Percentiles rank a stretch among this genome's conserved stretches.
These are phyloP conservation scores for Ceratobasidium sp. DNA, from an alignment of 1,284 basidiomycete species.

Conservation along the genomic window DNA sequence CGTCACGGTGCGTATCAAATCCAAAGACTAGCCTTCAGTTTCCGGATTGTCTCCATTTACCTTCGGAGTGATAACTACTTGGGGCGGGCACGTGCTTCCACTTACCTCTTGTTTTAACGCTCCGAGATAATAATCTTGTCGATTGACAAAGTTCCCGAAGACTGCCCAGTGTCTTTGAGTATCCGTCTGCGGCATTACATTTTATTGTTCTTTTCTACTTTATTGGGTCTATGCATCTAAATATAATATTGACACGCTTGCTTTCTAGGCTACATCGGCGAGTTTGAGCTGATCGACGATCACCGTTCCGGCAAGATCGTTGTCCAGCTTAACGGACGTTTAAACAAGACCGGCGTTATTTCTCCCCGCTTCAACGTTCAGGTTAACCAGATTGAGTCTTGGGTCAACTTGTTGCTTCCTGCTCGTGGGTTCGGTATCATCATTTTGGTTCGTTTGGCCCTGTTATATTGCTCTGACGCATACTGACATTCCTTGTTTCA, in stretches of 20 bases:
- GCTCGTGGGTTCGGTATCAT: conserved; percentile 97
- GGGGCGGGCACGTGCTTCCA: conserved; percentile 68
- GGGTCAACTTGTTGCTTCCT: conserved; percentile 94
- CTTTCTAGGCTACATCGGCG: conserved; percentile 92
- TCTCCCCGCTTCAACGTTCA: conserved; percentile 98
- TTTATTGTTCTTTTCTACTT: conserved; percentile 20
- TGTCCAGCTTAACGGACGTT: conserved; percentile 96
- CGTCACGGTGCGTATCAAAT: conserved; percentile 83
- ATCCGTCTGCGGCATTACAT: conserved; percentile 45
- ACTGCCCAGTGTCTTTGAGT: conserved; percentile 45
- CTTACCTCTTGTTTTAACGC: conserved; percentile 78
- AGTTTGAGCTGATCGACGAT: conserved; percentile 99
- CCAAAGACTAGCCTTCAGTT: conserved; percentile 20
- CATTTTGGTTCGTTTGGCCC: conserved; percentile 76
- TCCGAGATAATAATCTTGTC: conserved; percentile 69
- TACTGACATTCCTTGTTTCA: conserved; percentile 54
- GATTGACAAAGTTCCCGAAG: conserved; percentile 29
- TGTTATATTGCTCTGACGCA: not conserved
- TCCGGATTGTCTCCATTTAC: conserved; percentile 25
- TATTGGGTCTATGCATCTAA: not conserved
- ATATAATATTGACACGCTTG: conserved; percentile 34
- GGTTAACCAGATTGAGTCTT: conserved; percentile 91
- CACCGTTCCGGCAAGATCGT: conserved; percentile 99
- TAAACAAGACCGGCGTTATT: conserved; percentile 99
- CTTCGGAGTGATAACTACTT: conserved; percentile 81